A percentile compares a stretch with the other conserved stretches of the same genome.
Conservation (phyloP, 108 stramenopile species). For the Nitzschia palea region DNA sequence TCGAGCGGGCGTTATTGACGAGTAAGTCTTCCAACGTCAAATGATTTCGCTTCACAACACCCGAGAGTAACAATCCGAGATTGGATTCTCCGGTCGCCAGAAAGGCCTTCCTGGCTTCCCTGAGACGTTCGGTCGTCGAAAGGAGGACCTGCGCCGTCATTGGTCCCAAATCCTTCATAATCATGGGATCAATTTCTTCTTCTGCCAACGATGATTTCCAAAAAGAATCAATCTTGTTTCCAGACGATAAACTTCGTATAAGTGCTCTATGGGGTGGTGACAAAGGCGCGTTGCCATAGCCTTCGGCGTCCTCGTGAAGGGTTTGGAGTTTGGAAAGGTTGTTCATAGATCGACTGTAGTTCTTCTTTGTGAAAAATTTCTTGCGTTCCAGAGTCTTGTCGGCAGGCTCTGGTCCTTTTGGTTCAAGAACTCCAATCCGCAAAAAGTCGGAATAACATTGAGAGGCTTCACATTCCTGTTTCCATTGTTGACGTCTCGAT, state of each 20-base stretch:
- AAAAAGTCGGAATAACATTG: conserved; percentile 58
- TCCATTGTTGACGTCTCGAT: conserved; percentile 70
- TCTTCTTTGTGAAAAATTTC: neutral
- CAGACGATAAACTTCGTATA: conserved; percentile 23
- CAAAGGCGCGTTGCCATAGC: neutral
- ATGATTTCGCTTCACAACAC: conserved; percentile 89
- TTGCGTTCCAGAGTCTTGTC: conserved; percentile 1
- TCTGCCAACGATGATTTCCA: conserved; percentile 2
- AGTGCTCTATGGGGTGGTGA: neutral
- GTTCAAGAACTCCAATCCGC: conserved; percentile 50
- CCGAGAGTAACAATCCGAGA: conserved; percentile 68
- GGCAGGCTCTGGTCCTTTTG: conserved; percentile 7
- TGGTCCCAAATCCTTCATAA: conserved; percentile 54
- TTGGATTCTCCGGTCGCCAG: conserved; percentile 19
- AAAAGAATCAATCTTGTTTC: neutral
- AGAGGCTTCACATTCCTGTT: conserved; percentile 52
- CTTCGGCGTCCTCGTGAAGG: neutral
- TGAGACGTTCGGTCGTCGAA: conserved; percentile 55
- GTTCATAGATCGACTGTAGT: neutral
- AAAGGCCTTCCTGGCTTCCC: conserved; percentile 64
- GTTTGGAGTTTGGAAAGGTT: conserved; percentile 32
- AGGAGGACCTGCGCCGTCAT: conserved; percentile 60
- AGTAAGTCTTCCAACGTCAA: conserved; percentile 78
- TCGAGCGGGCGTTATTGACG: conserved; percentile 65
- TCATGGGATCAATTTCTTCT: conserved; percentile 31